These are phyloP conservation scores for Kwoniella pini DNA, from an alignment of 768 basidiomycete species.

Conservation along the genomic window DNA sequence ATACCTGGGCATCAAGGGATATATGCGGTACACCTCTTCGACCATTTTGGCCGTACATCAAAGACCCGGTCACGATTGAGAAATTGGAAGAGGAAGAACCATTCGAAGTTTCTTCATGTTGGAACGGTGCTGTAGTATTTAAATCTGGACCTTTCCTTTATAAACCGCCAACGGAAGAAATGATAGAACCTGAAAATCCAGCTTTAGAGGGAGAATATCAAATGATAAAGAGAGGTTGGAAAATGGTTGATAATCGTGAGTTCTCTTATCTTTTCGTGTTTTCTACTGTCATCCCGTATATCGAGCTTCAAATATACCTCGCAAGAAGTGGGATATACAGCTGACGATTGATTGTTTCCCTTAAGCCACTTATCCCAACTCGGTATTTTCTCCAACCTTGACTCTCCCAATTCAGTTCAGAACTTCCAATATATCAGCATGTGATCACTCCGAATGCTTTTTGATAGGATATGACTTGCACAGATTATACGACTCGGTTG, in stretches of 20 bases:
- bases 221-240: constrained; percentile 27
- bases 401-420: constrained; percentile 28
- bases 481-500: constrained; percentile 19
- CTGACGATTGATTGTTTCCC: neutral
- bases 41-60: constrained; percentile 22
- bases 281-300: no score
- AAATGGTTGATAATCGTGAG: constrained; percentile 26
- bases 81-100: constrained; percentile 2
- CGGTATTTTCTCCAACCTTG: constrained; percentile 24
- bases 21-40: constrained; percentile 36
- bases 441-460: constrained; percentile 35
- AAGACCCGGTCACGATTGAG: constrained; percentile 5
- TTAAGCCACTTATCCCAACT: constrained; percentile 22
- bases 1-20: constrained; percentile 27
- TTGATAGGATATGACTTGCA: constrained; percentile 32
- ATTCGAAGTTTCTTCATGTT: constrained; percentile 35
- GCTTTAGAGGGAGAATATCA: neutral
- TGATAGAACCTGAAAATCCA: neutral
- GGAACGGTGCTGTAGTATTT: constrained; percentile 47
- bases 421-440: constrained; percentile 26
- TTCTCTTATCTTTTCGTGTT: no score
- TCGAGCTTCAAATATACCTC: neutral
- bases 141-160: constrained; percentile 31
- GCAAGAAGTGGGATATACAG: neutral
- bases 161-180: neutral